Evolutionary conservation across 2,329 filamentous ascomycete species (phyloP).

Genomic region (Colletotrichum musicola): DNA sequence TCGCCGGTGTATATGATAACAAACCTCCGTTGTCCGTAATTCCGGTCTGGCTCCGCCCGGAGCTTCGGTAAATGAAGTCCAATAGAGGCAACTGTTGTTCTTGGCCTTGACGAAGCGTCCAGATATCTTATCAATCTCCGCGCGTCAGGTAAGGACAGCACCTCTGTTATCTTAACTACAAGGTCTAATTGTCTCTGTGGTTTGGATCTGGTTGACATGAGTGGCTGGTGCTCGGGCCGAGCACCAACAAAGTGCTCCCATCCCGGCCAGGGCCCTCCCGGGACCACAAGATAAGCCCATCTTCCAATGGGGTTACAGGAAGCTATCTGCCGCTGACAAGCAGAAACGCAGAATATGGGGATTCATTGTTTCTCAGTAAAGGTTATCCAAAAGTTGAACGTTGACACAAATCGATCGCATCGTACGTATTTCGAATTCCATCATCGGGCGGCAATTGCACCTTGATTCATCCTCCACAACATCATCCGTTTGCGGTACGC

Average conservation of each 20-base stretch:
- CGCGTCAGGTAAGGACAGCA: no score
- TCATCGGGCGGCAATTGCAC: constrained; percentile 14
- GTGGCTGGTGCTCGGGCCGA: constrained; percentile 9
- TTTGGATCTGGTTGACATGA: constrained; percentile 1
- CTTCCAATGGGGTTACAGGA: constrained; percentile 4
- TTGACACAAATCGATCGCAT: neutral
- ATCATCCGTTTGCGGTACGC: neutral
- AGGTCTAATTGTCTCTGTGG: constrained; percentile 14
- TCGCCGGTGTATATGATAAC: no score
- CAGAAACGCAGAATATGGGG: no score
- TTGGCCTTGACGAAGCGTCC: no score
- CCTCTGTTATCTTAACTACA: no score
- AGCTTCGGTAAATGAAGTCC: no score
- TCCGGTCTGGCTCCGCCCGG: no score
- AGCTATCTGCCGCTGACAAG: constrained; percentile 14
- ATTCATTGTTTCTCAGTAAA: neutral
- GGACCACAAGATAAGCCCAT: constrained; percentile 6
- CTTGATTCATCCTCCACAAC: neutral
- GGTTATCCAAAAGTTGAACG: neutral
- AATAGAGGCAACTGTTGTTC: no score
- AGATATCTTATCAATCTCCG: no score
- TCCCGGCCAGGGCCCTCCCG: neutral
- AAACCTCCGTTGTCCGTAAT: no score
- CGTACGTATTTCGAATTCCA: neutral
- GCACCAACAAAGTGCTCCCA: constrained; percentile 12